Evolutionary conservation across 768 basidiomycete species (phyloP).

Genomic region (Candolleomyces eurysporus): DNA sequence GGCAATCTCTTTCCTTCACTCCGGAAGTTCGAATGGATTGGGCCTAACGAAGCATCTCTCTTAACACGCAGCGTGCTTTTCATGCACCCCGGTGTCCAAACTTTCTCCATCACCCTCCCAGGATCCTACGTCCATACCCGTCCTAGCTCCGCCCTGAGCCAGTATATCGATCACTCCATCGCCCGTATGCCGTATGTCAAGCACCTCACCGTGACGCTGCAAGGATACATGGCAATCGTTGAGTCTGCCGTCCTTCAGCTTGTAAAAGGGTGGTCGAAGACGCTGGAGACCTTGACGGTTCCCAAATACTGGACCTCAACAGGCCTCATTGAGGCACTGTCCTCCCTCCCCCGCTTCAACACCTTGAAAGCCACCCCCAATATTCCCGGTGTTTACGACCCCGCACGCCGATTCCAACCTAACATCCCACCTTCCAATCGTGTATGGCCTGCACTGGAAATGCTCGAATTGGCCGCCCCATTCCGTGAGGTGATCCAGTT

Average conservation of each 20-base stretch:
- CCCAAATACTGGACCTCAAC: slow-evolving; percentile 2
- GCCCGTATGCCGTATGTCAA: slow-evolving; percentile 52
- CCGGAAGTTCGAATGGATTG: slow-evolving; percentile 49
- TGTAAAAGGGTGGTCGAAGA: slow-evolving; percentile 37
- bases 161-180: slow-evolving; percentile 29
- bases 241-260: slow-evolving; percentile 40
- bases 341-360: background rate
- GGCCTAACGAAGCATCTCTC: slow-evolving; percentile 8
- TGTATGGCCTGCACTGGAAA: background rate
- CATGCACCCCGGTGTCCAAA: slow-evolving; percentile 53
- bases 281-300: slow-evolving; percentile 35
- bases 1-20: slow-evolving; percentile 50
- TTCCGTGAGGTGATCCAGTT: slow-evolving; percentile 46
- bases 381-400: slow-evolving; percentile 1
- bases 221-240: slow-evolving; percentile 37
- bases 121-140: slow-evolving; percentile 15
- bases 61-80: slow-evolving; percentile 44
- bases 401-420: slow-evolving; percentile 2
- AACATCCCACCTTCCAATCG: background rate
- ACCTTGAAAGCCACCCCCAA: background rate
- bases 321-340: background rate
- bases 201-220: slow-evolving; percentile 44
- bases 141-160: slow-evolving; percentile 23
- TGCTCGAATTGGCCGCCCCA: slow-evolving; percentile 4
- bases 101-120: slow-evolving; percentile 27